A percentile compares a stretch with the other conserved stretches of the same genome.
phyloP scores from a whole-genome alignment of 2,329 filamentous ascomycete genomes.

The Calonectria naviculata region DNA sequence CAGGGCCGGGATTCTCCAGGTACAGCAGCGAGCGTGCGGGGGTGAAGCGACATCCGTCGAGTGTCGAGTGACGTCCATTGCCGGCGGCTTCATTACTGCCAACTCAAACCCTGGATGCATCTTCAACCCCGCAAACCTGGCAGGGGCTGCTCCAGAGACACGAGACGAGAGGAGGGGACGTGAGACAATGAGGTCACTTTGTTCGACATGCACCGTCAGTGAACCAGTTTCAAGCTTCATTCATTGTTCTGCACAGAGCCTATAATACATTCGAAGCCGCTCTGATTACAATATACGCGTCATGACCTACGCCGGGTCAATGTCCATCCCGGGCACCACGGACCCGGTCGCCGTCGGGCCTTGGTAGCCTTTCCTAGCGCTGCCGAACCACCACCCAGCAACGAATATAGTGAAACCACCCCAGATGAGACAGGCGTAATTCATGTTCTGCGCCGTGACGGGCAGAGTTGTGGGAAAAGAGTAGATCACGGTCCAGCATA shows the following conservation, averaged over 20 bases:
- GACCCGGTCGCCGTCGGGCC: slow-evolving; percentile 36
- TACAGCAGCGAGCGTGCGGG: not conserved
- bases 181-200: not conserved
- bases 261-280: not conserved
- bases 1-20: not conserved
- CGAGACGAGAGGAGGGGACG: not conserved
- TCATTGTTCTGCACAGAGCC: not conserved
- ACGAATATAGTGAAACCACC: slow-evolving; percentile 54
- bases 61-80: not conserved
- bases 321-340: slow-evolving; percentile 30
- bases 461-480: slow-evolving; percentile 66
- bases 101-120: not conserved
- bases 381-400: slow-evolving; percentile 54
- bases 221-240: not conserved
- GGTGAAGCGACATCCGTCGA: not conserved
- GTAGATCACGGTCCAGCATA: slow-evolving; percentile 72
- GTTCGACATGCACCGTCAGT: not conserved
- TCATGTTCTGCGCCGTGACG: slow-evolving; percentile 60
- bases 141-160: not conserved
- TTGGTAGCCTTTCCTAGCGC: slow-evolving; percentile 40
- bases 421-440: slow-evolving; percentile 60
- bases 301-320: slow-evolving; percentile 26
- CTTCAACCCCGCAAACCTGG: not conserved
- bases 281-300: not conserved
- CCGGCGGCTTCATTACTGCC: not conserved